Conservation (phyloP, 2,329 filamentous ascomycete genomes). For the Coniella vitis region DNA sequence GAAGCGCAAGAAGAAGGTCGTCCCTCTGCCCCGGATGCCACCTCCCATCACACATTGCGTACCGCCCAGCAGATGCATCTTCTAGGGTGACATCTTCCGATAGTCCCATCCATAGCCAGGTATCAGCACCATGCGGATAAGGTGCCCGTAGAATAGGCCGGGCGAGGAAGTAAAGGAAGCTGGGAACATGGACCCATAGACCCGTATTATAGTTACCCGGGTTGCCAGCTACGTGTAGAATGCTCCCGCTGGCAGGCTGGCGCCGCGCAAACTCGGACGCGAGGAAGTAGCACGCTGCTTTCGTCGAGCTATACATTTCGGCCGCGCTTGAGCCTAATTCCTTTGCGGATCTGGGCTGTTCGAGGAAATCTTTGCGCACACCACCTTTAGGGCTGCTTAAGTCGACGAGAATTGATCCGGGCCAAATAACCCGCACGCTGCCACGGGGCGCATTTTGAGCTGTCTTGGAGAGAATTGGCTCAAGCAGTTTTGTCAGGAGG, state of each 20-base stretch:
- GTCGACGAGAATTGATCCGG: conserved; percentile 19
- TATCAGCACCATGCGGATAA: conserved; percentile 18
- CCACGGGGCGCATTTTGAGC: conserved; percentile 13
- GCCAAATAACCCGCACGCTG: conserved; percentile 19
- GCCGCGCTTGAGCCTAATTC: conserved; percentile 5
- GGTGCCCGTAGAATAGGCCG: conserved; percentile 7
- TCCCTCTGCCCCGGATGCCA: conserved; percentile 21
- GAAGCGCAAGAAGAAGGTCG: conserved; percentile 18
- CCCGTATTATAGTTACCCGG: conserved; percentile 5
- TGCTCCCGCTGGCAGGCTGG: conserved; percentile 6
- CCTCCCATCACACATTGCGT: conserved; percentile 20
- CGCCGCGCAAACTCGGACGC: conserved; percentile 20
- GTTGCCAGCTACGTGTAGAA: conserved; percentile 10
- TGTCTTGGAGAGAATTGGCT: conserved; percentile 17
- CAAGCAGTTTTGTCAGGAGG: conserved; percentile 18
- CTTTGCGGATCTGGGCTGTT: conserved; percentile 3
- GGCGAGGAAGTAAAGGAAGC: background rate
- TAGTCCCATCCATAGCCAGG: conserved; percentile 21
- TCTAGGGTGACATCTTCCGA: conserved; percentile 18
- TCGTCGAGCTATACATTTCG: conserved; percentile 20
- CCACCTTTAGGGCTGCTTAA: conserved; percentile 17
- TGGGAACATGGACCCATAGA: background rate
- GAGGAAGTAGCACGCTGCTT: conserved; percentile 20
- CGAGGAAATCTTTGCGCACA: conserved; percentile 15
- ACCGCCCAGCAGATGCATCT: conserved; percentile 16